Percentiles rank a stretch among this genome's conserved stretches.
Evolutionary conservation across 2,329 filamentous ascomycete genomes (phyloP).

Genomic region (Pseudodiploospora longispora): DNA sequence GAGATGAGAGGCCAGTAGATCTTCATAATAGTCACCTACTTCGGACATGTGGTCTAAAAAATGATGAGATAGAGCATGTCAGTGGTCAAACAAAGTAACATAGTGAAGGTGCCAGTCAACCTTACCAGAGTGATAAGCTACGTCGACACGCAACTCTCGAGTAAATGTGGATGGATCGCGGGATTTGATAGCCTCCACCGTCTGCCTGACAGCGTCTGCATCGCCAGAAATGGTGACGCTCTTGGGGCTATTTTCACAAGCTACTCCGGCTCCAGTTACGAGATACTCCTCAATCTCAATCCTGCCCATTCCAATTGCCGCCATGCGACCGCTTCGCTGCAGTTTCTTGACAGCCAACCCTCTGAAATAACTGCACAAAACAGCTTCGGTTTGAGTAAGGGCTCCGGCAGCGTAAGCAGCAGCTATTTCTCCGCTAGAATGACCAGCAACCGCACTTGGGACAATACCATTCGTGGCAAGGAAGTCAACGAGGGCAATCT

Average conservation of each 20-base stretch:
- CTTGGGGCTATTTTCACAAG: slow-evolving; percentile 5
- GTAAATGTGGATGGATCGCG: slow-evolving; percentile 19
- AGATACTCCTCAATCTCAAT: background rate
- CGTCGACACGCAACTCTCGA: background rate
- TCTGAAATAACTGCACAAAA: slow-evolving; percentile 38
- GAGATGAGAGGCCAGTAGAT: background rate
- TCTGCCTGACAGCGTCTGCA: background rate
- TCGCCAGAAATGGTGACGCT: slow-evolving; percentile 5
- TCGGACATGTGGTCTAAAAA: background rate
- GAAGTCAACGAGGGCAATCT: slow-evolving; percentile 33
- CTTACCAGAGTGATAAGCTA: slow-evolving; percentile 2
- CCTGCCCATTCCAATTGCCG: slow-evolving; percentile 3
- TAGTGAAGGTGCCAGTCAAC: no score
- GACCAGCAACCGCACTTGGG: slow-evolving; percentile 28
- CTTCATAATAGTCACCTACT: background rate
- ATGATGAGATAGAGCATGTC: no score
- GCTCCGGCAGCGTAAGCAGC: slow-evolving; percentile 34
- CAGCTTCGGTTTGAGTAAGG: slow-evolving; percentile 31
- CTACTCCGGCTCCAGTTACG: background rate
- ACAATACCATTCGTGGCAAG: slow-evolving; percentile 29
- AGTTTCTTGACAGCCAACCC: slow-evolving; percentile 16
- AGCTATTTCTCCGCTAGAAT: slow-evolving; percentile 35
- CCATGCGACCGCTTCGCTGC: slow-evolving; percentile 1
- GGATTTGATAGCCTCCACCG: slow-evolving; percentile 22
- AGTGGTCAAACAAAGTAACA: no score